Evolutionary conservation across 768 basidiomycete species (phyloP).

Genomic region (Leucosporidium scottii): DNA sequence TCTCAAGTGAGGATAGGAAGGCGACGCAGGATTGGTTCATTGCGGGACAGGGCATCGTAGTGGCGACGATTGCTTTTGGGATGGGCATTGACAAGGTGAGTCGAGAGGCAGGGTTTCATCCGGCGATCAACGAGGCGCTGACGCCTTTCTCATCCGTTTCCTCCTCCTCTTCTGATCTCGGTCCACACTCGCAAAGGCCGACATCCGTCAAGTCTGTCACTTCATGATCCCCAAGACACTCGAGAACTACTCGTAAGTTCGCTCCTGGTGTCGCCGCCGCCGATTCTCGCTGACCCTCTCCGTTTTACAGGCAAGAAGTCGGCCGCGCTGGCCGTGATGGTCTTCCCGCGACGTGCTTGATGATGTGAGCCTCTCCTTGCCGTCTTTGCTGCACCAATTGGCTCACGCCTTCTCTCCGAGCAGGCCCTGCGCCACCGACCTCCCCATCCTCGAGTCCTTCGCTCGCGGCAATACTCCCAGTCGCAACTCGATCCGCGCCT

Average conservation of each 20-base stretch:
- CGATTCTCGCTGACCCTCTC: background rate
- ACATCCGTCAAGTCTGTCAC: slow-evolving; percentile 84
- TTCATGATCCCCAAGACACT: slow-evolving; percentile 52
- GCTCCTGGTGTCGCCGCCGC: slow-evolving; percentile 43
- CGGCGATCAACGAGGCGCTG: too few species aligned
- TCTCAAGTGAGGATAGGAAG: slow-evolving; percentile 43
- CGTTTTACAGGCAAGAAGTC: slow-evolving; percentile 63
- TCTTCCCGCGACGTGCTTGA: slow-evolving; percentile 46
- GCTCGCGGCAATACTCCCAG: slow-evolving; percentile 50
- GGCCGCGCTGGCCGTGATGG: slow-evolving; percentile 95
- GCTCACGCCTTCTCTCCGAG: background rate
- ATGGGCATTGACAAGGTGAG: slow-evolving; percentile 99
- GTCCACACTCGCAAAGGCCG: too few species aligned
- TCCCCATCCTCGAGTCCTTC: slow-evolving; percentile 47
- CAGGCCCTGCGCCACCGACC: slow-evolving; percentile 44
- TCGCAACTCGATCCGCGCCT: slow-evolving; percentile 35
- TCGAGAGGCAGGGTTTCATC: too few species aligned
- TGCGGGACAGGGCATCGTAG: slow-evolving; percentile 67
- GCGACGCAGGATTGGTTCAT: slow-evolving; percentile 59
- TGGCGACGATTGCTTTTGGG: slow-evolving; percentile 77
- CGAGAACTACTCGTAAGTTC: slow-evolving; percentile 49
- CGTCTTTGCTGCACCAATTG: too few species aligned
- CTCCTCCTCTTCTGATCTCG: too few species aligned
- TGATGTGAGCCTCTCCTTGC: slow-evolving; percentile 40
- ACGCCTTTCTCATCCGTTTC: too few species aligned